Conservation (phyloP, 495 filamentous ascomycete species). For the Trichocladium uniseriatum region DNA sequence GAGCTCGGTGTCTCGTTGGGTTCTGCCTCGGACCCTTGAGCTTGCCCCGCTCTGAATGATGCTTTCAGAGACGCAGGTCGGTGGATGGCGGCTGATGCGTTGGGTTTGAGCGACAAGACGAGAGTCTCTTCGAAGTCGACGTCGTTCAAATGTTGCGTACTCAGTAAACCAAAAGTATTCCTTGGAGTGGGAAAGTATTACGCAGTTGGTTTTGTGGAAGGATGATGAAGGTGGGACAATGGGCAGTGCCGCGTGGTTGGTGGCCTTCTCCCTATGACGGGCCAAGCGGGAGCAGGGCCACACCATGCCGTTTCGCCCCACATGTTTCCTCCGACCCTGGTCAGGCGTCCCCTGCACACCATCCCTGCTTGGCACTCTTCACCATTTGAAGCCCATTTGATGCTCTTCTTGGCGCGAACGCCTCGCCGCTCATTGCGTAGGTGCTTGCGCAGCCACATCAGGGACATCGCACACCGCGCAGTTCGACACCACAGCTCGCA, state of each 20-base stretch:
- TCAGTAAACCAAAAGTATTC: too few species aligned
- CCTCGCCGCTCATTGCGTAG: slow-evolving; percentile 4
- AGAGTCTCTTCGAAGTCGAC: background rate
- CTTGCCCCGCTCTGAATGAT: background rate
- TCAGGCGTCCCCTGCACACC: slow-evolving; percentile 1
- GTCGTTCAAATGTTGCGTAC: background rate
- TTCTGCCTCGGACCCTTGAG: too few species aligned
- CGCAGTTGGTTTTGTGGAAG: background rate
- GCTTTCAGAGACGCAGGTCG: background rate
- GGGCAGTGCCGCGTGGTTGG: slow-evolving; percentile 21
- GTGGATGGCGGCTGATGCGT: background rate
- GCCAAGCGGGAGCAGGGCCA: background rate
- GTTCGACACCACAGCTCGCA: too few species aligned
- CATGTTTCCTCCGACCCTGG: background rate
- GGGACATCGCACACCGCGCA: too few species aligned
- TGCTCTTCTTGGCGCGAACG: background rate
- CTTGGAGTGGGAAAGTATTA: background rate
- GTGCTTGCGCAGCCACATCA: slow-evolving; percentile 7
- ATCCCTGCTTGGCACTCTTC: background rate
- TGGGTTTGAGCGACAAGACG: background rate
- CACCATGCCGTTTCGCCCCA: too few species aligned
- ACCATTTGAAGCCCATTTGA: background rate
- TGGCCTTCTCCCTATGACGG: slow-evolving; percentile 6
- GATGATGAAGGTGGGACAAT: slow-evolving; percentile 1
- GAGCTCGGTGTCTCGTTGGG: background rate